A percentile compares a stretch with the other conserved stretches of the same genome.
phyloP scores from a whole-genome alignment of 2,329 filamentous ascomycete species.

The Exophiala xenobiotica region DNA sequence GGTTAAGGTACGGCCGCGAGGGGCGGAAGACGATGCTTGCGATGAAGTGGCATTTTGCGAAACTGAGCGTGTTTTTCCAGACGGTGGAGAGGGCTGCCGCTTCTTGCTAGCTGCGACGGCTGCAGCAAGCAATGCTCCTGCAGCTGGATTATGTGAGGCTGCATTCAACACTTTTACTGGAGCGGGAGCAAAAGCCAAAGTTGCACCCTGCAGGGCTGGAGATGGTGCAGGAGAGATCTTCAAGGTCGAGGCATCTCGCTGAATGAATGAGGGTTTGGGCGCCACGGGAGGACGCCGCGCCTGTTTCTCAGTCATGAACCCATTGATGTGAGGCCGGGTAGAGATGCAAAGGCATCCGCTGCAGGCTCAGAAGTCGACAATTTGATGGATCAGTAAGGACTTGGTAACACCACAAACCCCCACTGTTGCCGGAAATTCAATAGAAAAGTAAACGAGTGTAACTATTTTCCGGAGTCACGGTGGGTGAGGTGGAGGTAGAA shows the following conservation, averaged over 20 bases:
- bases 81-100: conserved; percentile 3
- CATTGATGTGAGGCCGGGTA: conserved; percentile 18
- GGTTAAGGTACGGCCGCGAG: conserved; percentile 16
- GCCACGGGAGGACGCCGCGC: conserved; percentile 30
- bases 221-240: conserved; percentile 19
- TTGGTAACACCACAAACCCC: conserved; percentile 5
- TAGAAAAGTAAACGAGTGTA: not conserved
- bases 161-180: conserved; percentile 14
- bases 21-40: conserved; percentile 4
- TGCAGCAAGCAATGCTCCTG: conserved; percentile 25
- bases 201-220: conserved; percentile 27
- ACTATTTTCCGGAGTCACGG: too few relatives aligned
- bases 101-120: conserved; percentile 21
- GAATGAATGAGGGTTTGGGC: conserved; percentile 29
- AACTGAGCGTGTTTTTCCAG: not conserved
- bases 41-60: conserved; percentile 2
- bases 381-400: conserved; percentile 15
- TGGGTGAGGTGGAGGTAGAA: too few relatives aligned
- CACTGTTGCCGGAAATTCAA: conserved; percentile 3
- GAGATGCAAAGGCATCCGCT: conserved; percentile 20
- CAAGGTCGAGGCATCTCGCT: conserved; percentile 16
- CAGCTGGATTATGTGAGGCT: conserved; percentile 23
- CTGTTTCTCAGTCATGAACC: conserved; percentile 30
- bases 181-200: conserved; percentile 25
- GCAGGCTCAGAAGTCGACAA: conserved; percentile 7